Base-by-base conservation (phyloP, 208 protist genomes). In the Angomonas desouzai region DNA sequence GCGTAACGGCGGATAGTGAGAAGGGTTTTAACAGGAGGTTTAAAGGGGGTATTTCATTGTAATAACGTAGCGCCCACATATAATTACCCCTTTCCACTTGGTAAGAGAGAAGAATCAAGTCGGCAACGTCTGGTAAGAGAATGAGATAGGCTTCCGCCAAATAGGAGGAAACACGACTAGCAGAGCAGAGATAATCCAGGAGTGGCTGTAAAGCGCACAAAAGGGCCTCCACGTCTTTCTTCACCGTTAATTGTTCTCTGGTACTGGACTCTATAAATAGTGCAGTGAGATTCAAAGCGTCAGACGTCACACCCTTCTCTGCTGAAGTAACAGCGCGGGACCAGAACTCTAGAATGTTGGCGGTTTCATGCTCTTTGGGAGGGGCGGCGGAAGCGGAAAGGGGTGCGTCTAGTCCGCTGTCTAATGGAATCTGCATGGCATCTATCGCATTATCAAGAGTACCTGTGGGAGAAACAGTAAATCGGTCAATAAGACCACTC, bases 21-120 rank as follows among this genome's bases (percentile, higher is more conserved):
- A 62, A 78, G 84, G 9, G 86, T 76, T 4, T 57, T 38, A 2
- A 86, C 48, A 25, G 89, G 29, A 13, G 45, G 45, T 1, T 43
- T 51, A 2, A 70, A 51, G 40, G 30, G 30, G 27, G 43, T 28
- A 63, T 32, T 9, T 63, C 64, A 47, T 30, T 33, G 48, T 45
- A 59, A 23, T 28, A 7, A 36, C 27, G n/a, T 23, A 59, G 9
- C 11, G 48, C 48, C 48, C 48, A 28, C 20, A 4, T 11, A 28
- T 53, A 53, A 20, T 20, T 28, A 4, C 20, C 48, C 20, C 48
- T 28, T 7, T 28, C 48, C 9, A 28, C 48, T 10, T 7, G 9
- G 23, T 20, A 20, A 25, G 48, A 4, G 48, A 53, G 20, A 53
- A 28, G 48, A 29, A 53, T 28, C 7, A 53, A 20, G 9, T 20